Evolutionary conservation across 495 filamentous ascomycete species (phyloP).

Genomic region (Apodospora peruviana): DNA sequence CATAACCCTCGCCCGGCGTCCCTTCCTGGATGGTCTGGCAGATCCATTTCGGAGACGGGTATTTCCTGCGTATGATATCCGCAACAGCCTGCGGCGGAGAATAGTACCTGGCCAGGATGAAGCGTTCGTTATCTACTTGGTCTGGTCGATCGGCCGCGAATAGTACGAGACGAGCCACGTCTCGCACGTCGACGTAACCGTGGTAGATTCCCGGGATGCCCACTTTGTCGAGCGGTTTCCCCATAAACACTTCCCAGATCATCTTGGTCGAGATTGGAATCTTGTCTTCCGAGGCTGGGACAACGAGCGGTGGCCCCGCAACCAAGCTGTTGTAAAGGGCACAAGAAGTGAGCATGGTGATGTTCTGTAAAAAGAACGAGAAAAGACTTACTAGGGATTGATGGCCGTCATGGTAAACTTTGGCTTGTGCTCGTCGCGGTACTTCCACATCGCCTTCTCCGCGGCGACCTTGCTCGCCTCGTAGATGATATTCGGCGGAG

Average conservation of each 20-base stretch:
- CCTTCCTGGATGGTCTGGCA: conserved; percentile 28
- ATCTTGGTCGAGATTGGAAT: conserved; percentile 14
- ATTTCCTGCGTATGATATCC: conserved; percentile 31
- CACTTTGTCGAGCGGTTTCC: conserved; percentile 7
- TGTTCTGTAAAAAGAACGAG: neutral
- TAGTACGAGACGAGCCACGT: conserved; percentile 34
- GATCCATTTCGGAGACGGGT: conserved; percentile 28
- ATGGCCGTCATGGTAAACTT: conserved; percentile 46
- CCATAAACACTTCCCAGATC: conserved; percentile 21
- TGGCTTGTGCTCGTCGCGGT: conserved; percentile 42
- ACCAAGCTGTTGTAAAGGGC: conserved; percentile 18
- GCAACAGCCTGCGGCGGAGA: conserved; percentile 31
- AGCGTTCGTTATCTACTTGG: conserved; percentile 31
- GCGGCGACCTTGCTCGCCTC: conserved; percentile 48
- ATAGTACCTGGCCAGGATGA: conserved; percentile 21
- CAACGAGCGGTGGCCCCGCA: conserved; percentile 24
- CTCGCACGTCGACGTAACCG: conserved; percentile 37
- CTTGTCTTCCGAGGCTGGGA: conserved; percentile 10
- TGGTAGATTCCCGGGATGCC: conserved; percentile 10
- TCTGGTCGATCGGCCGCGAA: conserved; percentile 30
- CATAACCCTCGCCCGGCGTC: conserved; percentile 35
- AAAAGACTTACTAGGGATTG: conserved; percentile 32
- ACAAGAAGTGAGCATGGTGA: neutral
- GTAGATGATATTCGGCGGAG: conserved; percentile 37
- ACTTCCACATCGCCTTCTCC: conserved; percentile 50